Evolutionary conservation across 257 asterid species (phyloP).

Genomic region (Lavandula angustifolia): DNA sequence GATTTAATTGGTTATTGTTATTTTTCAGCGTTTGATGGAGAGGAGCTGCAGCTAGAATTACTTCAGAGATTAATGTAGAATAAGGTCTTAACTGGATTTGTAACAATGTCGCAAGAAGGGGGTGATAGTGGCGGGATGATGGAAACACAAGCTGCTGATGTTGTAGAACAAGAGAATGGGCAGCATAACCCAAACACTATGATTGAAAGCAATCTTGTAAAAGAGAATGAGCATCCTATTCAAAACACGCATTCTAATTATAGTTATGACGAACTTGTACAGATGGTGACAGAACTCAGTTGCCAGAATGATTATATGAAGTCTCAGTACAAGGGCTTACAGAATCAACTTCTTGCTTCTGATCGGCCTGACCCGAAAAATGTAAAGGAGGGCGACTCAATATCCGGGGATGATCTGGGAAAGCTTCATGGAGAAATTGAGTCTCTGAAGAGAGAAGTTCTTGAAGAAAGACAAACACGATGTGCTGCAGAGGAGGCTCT

Average conservation of each 20-base stretch:
- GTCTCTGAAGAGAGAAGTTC: slow-evolving; percentile 64
- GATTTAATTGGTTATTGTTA: slow-evolving; percentile 6
- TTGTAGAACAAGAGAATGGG: slow-evolving; percentile 37
- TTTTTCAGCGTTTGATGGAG: slow-evolving; percentile 33
- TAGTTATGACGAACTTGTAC: slow-evolving; percentile 61
- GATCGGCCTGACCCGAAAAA: slow-evolving; percentile 32
- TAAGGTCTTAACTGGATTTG: slow-evolving; percentile 16
- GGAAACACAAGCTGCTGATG: slow-evolving; percentile 46
- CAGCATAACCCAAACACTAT: slow-evolving; percentile 37
- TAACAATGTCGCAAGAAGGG: slow-evolving; percentile 52
- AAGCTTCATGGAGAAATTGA: slow-evolving; percentile 63
- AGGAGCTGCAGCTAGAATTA: slow-evolving; percentile 15
- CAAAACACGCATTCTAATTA: slow-evolving; percentile 35
- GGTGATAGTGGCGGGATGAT: slow-evolving; percentile 39
- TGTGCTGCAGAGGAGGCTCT: slow-evolving; percentile 91
- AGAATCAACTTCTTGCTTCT: slow-evolving; percentile 41
- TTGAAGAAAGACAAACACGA: slow-evolving; percentile 84
- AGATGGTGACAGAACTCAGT: slow-evolving; percentile 72
- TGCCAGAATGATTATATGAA: slow-evolving; percentile 86
- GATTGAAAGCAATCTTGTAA: slow-evolving; percentile 35
- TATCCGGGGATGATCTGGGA: slow-evolving; percentile 30
- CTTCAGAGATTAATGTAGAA: slow-evolving; percentile 12
- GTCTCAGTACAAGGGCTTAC: slow-evolving; percentile 68
- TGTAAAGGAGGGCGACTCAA: slow-evolving; percentile 37
- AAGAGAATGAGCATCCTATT: slow-evolving; percentile 48